Conservation (phyloP, 805 yeast species). For the Saturnispora zaruensis region DNA sequence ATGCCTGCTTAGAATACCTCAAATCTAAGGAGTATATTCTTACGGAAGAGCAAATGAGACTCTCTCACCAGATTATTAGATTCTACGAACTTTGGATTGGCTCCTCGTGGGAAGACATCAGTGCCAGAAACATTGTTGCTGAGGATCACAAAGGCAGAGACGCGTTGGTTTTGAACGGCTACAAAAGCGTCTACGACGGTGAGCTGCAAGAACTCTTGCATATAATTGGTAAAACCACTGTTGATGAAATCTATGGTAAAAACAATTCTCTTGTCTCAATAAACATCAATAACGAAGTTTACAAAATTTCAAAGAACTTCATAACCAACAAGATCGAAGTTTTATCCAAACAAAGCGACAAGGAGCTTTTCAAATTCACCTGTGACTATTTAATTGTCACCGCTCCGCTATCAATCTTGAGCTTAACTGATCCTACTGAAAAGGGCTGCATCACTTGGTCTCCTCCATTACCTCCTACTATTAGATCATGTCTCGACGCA, state of each 20-base stretch:
- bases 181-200: constrained; percentile 30
- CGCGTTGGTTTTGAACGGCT: constrained; percentile 55
- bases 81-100: constrained; percentile 72
- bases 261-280: constrained; percentile 12
- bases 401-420: constrained; percentile 42
- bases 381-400: constrained; percentile 39
- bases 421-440: constrained; percentile 23
- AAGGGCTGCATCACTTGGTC: constrained; percentile 26
- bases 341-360: constrained; percentile 10
- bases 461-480: constrained; percentile 28
- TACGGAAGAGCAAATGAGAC: constrained; percentile 40
- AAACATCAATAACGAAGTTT: constrained; percentile 20
- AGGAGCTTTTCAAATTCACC: constrained; percentile 12
- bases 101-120: constrained; percentile 50
- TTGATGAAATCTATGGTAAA: constrained; percentile 10
- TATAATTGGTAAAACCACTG: not conserved
- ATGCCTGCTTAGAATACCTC: constrained; percentile 41
- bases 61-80: constrained; percentile 45
- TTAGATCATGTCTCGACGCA: constrained; percentile 20
- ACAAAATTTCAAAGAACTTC: constrained; percentile 19
- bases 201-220: constrained; percentile 24
- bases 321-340: constrained; percentile 17
- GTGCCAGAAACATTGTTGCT: constrained; percentile 41
- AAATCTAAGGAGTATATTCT: constrained; percentile 36
- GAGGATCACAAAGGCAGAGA: constrained; percentile 61